Conservation (phyloP, 2,329 filamentous ascomycete species). For the Trichothecium sympodiale region DNA sequence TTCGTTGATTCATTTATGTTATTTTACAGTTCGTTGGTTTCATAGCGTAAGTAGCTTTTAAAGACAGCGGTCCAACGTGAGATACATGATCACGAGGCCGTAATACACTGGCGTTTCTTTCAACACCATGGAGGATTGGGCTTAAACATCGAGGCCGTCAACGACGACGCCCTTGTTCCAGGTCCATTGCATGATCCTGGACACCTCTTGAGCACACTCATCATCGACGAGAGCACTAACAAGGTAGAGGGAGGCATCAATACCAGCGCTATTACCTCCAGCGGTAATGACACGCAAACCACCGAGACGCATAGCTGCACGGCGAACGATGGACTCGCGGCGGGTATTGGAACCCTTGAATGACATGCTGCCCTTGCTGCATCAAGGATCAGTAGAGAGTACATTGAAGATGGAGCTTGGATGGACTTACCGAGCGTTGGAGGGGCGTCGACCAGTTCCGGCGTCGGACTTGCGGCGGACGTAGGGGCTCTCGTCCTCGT, state of each 20-base stretch:
- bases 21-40: no score
- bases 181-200: constrained; percentile 65
- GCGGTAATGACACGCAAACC: constrained; percentile 66
- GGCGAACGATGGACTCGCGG: constrained; percentile 70
- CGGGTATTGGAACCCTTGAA: constrained; percentile 64
- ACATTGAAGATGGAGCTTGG: constrained; percentile 1
- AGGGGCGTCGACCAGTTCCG: constrained; percentile 49
- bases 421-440: constrained; percentile 48
- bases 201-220: constrained; percentile 64
- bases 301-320: constrained; percentile 62
- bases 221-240: constrained; percentile 73
- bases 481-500: constrained; percentile 76
- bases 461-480: constrained; percentile 64
- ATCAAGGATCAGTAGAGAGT: constrained; percentile 11
- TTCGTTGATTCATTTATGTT: no score
- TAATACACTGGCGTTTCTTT: no score
- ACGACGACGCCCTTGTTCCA: constrained; percentile 82
- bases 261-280: constrained; percentile 66
- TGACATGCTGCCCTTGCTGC: constrained; percentile 73
- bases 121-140: neutral
- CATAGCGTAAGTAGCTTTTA: no score
- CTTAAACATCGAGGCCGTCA: constrained; percentile 72
- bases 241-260: constrained; percentile 78
- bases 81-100: no score
- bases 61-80: no score